A percentile compares a stretch with the other conserved stretches of the same genome.
phyloP scores from a whole-genome alignment of 768 basidiomycete species.

The Boletus rubropictus region DNA sequence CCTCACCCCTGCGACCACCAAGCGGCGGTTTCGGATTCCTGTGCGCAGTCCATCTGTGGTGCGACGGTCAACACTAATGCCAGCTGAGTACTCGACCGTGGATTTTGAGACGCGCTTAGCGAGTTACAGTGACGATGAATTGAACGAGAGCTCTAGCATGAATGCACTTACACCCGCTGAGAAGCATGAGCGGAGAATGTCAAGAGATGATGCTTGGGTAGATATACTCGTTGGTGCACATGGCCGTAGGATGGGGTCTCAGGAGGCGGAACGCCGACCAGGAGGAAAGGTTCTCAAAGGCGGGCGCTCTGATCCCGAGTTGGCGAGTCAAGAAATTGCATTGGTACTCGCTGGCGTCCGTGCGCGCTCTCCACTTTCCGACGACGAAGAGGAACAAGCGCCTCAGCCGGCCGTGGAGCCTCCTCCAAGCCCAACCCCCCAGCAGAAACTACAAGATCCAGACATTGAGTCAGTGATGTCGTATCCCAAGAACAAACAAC shows the following conservation, averaged over 20 bases:
- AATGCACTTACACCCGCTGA: slow-evolving; percentile 37
- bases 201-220: slow-evolving; percentile 77
- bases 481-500: slow-evolving; percentile 33
- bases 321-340: slow-evolving; percentile 68
- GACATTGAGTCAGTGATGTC: slow-evolving; percentile 42
- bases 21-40: slow-evolving; percentile 58
- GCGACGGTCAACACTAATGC: slow-evolving; percentile 46
- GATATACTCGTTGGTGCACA: slow-evolving; percentile 72
- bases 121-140: slow-evolving; percentile 48
- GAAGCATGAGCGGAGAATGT: slow-evolving; percentile 38
- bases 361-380: slow-evolving; percentile 33
- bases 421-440: neutral
- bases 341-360: slow-evolving; percentile 58
- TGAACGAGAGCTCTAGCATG: slow-evolving; percentile 37
- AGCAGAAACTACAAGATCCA: slow-evolving; percentile 42
- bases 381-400: slow-evolving; percentile 35
- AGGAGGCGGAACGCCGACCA: slow-evolving; percentile 42
- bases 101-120: slow-evolving; percentile 81
- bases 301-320: slow-evolving; percentile 55
- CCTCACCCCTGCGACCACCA: slow-evolving; percentile 22
- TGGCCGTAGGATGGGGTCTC: slow-evolving; percentile 45
- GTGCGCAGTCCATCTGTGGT: slow-evolving; percentile 49
- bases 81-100: slow-evolving; percentile 74
- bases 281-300: slow-evolving; percentile 30
- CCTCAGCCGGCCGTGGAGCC: slow-evolving; percentile 19